Percentiles rank a stretch among this genome's conserved stretches.
Conservation (phyloP, 306 rosid genomes). For the Prosopis cineraria region DNA sequence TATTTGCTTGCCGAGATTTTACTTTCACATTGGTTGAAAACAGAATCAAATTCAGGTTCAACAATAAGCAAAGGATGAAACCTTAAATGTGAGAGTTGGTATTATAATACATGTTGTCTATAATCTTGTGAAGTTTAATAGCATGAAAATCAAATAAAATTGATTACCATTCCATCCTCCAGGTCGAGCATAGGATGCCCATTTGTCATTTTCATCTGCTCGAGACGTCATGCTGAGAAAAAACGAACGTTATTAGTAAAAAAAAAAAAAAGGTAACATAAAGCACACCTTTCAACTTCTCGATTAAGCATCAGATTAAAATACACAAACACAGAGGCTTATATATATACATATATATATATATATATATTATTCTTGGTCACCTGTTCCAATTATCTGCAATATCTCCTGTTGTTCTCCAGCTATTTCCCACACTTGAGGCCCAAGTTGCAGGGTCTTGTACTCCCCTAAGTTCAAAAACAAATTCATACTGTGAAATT, state of each 20-base stretch:
- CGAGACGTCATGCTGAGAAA: constrained; percentile 52
- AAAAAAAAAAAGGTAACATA: not conserved
- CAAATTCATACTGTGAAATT: not conserved
- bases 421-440: constrained; percentile 53
- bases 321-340: not conserved
- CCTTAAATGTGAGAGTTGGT: not conserved
- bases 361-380: not conserved
- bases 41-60: not conserved
- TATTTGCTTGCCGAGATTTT: not conserved
- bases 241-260: not conserved
- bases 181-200: constrained; percentile 71
- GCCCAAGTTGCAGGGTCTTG: constrained; percentile 65
- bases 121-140: not conserved
- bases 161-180: constrained; percentile 78
- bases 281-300: not conserved
- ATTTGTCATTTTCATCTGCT: constrained; percentile 64
- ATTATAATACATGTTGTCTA: not conserved
- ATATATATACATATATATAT: not conserved
- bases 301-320: not conserved
- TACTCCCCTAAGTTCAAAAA: constrained; percentile 28
- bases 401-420: constrained; percentile 70
- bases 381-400: constrained; percentile 54
- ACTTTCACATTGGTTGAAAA: not conserved
- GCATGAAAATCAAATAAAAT: not conserved
- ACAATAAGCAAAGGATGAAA: no score